Evolutionary conservation across 306 rosid genomes (phyloP), one percentile per base, ranked within the genome.

Genomic region (Hylodesmum podocarpum): DNA sequence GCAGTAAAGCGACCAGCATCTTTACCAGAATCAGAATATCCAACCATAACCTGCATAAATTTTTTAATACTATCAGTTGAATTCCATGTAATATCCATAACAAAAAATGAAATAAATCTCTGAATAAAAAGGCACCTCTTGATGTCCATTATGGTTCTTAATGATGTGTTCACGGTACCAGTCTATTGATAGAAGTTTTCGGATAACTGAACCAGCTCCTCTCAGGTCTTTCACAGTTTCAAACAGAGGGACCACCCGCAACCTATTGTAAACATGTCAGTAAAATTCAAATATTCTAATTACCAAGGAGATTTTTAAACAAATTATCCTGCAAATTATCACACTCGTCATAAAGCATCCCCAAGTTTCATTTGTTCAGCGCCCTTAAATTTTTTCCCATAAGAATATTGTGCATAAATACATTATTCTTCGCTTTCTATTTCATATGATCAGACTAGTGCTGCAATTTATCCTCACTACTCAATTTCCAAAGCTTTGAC

Each of bases 1-100:
- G 96, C 97, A 67, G 93, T 86, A 49, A 94, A 91, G 75, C 97
- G 97, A 53, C 98, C 98, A 41, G 97, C 98, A 86, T 94, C 98
- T 88, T 91, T 94, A 55, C 97, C 97, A 75, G 98, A 94, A 86
- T 94, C 97, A 70, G 98, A 94, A 82, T 91, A 94, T 53, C 98
- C 96, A 64, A 94, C 97, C 98, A 94, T 94, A 64, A 94, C 97
- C 98, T 94, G 88, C 76, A 69, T 66, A 76, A 67, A 84, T 69
- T 70, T 54, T 70, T 15, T 39, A 39, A 66, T 47, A 72, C 63
- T 33, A 72, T 73, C 27, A 44, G 2, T 62, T 68, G 76, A 81
- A 77, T 50, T 70, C 62, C 57, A 47, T 33, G 28, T 51, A 74
- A 70, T 24, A 46, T 21, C 49, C 29, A 41, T 36, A 37, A 57